Evolutionary conservation across 164 flowering plant genomes (phyloP).

Genomic region (Nelumbo lutea): DNA sequence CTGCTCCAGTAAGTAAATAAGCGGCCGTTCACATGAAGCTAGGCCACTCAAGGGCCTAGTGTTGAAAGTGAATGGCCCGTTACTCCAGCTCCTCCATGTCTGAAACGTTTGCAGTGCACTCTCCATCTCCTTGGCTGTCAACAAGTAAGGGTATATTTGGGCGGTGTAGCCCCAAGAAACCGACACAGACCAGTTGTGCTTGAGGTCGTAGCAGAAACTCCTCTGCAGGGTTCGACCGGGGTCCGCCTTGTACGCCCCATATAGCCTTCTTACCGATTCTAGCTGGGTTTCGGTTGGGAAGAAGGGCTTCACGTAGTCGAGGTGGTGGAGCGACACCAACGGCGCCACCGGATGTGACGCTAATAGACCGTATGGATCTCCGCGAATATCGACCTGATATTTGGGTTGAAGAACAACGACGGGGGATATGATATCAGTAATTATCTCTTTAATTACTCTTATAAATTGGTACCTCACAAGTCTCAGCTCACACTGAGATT

Average conservation of each 20-base stretch:
- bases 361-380: slow-evolving; percentile 47
- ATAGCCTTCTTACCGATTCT: slow-evolving; percentile 37
- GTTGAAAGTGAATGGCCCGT: slow-evolving; percentile 58
- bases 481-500: no score
- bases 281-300: slow-evolving; percentile 38
- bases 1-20: slow-evolving; percentile 34
- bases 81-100: slow-evolving; percentile 54
- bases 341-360: slow-evolving; percentile 90
- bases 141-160: slow-evolving; percentile 48
- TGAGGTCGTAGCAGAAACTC: slow-evolving; percentile 56
- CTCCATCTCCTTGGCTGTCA: slow-evolving; percentile 42
- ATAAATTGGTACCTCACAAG: no score
- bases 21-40: slow-evolving; percentile 40
- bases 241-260: slow-evolving; percentile 41
- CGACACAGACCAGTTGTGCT: slow-evolving; percentile 56
- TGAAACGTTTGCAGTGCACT: slow-evolving; percentile 56
- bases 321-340: slow-evolving; percentile 79
- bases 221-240: slow-evolving; percentile 65
- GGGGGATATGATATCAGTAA: no score
- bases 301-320: slow-evolving; percentile 61
- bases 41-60: slow-evolving; percentile 35
- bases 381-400: slow-evolving; percentile 41
- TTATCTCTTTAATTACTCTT: no score
- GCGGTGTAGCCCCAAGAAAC: slow-evolving; percentile 83
- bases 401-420: no score